phyloP scores from a whole-genome alignment of 148 eudicot genomes.

The Simmondsia chinensis region DNA sequence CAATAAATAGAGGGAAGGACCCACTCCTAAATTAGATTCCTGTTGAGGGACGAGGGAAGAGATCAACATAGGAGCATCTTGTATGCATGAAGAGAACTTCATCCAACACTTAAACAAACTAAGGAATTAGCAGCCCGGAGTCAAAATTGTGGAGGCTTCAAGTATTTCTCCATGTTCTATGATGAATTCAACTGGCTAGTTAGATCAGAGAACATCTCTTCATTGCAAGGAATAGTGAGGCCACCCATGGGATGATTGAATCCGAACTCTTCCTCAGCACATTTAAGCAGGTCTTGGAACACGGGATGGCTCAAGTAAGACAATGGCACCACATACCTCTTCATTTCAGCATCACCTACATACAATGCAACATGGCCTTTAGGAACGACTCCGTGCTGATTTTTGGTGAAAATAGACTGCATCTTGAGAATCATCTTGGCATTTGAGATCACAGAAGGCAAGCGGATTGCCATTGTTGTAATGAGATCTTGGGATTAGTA shows the following conservation, averaged over 20 bases:
- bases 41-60: too few species aligned
- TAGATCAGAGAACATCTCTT: constrained; percentile 7
- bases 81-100: too few species aligned
- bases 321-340: constrained; percentile 17
- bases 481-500: not conserved
- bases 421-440: constrained; percentile 4
- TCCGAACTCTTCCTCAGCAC: constrained; percentile 14
- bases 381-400: constrained; percentile 9
- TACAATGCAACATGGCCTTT: constrained; percentile 12
- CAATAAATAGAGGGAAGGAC: too few species aligned
- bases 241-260: constrained; percentile 18
- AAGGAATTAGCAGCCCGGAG: too few species aligned
- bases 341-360: constrained; percentile 20
- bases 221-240: constrained; percentile 16
- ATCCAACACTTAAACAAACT: too few species aligned
- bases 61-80: too few species aligned
- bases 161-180: not conserved
- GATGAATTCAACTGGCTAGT: constrained; percentile 4
- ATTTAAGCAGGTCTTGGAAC: constrained; percentile 11
- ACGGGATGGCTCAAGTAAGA: constrained; percentile 11
- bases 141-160: too few species aligned
- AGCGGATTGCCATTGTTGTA: not conserved
- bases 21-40: too few species aligned
- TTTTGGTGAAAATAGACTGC: not conserved
- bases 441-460: constrained; percentile 2